These are phyloP conservation scores for Rhodamnia rubescens DNA, from an alignment of 345 rosid genomes.

Conservation along the genomic window DNA sequence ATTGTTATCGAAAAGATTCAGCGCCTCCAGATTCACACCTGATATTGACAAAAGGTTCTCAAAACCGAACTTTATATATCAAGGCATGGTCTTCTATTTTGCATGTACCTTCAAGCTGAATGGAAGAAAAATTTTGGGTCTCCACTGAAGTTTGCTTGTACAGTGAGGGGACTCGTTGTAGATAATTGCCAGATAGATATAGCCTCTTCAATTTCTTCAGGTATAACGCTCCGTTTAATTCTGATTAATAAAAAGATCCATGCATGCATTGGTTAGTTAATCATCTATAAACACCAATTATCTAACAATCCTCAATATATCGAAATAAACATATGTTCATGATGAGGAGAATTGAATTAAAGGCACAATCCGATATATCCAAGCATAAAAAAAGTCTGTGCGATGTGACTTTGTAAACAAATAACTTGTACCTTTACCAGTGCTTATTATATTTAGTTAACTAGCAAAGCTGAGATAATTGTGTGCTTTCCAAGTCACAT, in stretches of 20 bases:
- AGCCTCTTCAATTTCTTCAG: not conserved
- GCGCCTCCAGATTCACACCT: not conserved
- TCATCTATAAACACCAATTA: not conserved
- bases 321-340: not conserved
- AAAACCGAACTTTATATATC: not conserved
- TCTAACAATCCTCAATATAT: not conserved
- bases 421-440: not conserved
- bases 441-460: not conserved
- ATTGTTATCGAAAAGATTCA: fast-evolving
- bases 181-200: fast-evolving
- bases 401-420: not conserved
- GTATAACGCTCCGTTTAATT: not conserved
- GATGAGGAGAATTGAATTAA: not conserved
- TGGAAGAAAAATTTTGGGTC: not conserved
- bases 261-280: not conserved
- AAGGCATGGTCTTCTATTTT: not conserved
- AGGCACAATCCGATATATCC: not conserved
- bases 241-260: not conserved
- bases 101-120: not conserved
- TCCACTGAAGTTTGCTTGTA: not conserved
- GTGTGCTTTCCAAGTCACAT: not conserved
- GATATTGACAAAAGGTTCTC: not conserved
- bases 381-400: not conserved
- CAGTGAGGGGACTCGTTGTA: not conserved
- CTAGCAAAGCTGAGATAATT: not conserved